Percentiles rank a stretch among this genome's conserved stretches.
These are phyloP conservation scores for Xanthoconium purpureum DNA, from an alignment of 768 basidiomycete genomes.

Conservation along the genomic window DNA sequence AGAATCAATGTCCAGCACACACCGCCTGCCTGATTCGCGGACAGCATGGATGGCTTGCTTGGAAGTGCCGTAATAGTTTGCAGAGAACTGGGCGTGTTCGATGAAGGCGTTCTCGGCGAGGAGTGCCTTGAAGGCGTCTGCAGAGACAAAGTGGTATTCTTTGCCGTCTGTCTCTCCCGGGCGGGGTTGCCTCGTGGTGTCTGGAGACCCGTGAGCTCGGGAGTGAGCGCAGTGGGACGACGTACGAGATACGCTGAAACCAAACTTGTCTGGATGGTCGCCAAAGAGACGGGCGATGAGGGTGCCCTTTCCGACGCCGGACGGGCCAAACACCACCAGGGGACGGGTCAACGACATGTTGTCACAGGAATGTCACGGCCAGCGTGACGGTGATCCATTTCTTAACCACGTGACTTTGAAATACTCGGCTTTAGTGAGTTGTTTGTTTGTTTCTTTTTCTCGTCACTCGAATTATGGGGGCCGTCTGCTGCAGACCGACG, in stretches of 20 bases:
- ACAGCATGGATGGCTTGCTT: conserved; percentile 72
- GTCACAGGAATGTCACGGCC: not conserved
- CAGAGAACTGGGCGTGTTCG: conserved; percentile 91
- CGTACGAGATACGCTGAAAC: conserved; percentile 89
- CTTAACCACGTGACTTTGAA: conserved; percentile 13
- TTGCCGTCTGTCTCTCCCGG: conserved; percentile 78
- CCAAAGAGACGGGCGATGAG: conserved; percentile 77
- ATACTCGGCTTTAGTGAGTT: not conserved
- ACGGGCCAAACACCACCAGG: conserved; percentile 86
- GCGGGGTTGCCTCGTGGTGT: conserved; percentile 86
- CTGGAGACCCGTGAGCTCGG: conserved; percentile 35
- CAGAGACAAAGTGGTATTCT: conserved; percentile 82
- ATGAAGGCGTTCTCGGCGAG: conserved; percentile 76
- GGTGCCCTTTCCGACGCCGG: conserved; percentile 93
- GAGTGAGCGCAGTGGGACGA: not conserved
- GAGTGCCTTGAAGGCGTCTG: conserved; percentile 68
- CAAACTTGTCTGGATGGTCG: conserved; percentile 81
- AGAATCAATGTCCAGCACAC: conserved; percentile 93
- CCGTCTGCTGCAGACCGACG: conserved; percentile 80
- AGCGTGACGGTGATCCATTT: not conserved
- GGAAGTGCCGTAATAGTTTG: conserved; percentile 92
- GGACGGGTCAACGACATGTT: conserved; percentile 36
- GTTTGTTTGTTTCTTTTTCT: conserved; percentile 16
- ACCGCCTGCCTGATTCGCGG: conserved; percentile 65
- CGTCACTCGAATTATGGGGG: conserved; percentile 51